phyloP scores from a whole-genome alignment of 2,329 filamentous ascomycete genomes.

The Sporothrix phasma region DNA sequence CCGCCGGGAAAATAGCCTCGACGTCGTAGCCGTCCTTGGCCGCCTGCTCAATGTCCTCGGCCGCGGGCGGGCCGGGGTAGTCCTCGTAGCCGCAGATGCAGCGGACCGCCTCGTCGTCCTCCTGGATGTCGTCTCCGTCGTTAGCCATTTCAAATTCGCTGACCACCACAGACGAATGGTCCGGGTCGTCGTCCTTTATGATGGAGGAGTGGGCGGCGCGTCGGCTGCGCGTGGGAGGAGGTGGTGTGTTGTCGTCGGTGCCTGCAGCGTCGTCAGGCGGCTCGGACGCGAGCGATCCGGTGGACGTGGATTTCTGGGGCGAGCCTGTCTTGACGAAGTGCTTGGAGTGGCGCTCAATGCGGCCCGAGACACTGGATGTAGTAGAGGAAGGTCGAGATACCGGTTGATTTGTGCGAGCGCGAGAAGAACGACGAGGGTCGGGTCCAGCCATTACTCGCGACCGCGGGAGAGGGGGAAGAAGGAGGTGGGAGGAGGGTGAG shows the following conservation, averaged over 20 bases:
- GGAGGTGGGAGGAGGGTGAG: neutral
- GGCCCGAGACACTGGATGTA: slow-evolving; percentile 63
- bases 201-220: slow-evolving; percentile 27
- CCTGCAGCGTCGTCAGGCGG: slow-evolving; percentile 50
- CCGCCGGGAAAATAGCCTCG: slow-evolving; percentile 48
- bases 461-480: slow-evolving; percentile 20
- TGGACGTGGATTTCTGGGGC: slow-evolving; percentile 64
- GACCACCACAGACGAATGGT: slow-evolving; percentile 31
- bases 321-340: slow-evolving; percentile 63
- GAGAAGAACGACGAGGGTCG: slow-evolving; percentile 79
- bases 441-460: slow-evolving; percentile 47
- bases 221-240: slow-evolving; percentile 57
- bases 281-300: slow-evolving; percentile 61
- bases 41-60: slow-evolving; percentile 42
- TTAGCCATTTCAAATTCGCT: slow-evolving; percentile 45
- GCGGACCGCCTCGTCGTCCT: slow-evolving; percentile 88
- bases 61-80: slow-evolving; percentile 72
- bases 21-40: slow-evolving; percentile 48
- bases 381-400: slow-evolving; percentile 69
- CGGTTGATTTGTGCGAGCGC: slow-evolving; percentile 71
- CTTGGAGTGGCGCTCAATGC: slow-evolving; percentile 64
- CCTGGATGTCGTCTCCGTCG: slow-evolving; percentile 61
- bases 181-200: slow-evolving; percentile 43
- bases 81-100: slow-evolving; percentile 93
- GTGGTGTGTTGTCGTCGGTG: slow-evolving; percentile 57